Conservation (phyloP, 495 filamentous ascomycete species). For the Hypoxylon trugodes region DNA sequence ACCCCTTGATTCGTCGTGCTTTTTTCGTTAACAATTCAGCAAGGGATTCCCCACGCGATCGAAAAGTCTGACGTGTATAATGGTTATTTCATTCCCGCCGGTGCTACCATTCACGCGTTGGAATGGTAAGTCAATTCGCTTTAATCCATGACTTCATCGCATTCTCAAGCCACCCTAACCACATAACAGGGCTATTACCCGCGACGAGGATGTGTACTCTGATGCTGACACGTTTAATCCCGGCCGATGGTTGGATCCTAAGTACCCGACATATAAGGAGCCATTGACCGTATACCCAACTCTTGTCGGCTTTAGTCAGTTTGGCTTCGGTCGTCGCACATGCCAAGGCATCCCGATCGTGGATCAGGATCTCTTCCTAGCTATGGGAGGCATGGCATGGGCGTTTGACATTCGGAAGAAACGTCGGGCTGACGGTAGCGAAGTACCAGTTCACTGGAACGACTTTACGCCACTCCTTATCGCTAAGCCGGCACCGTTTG, state of each 20-base stretch:
- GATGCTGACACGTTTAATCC: slow-evolving; percentile 69
- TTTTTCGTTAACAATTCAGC: slow-evolving; percentile 3
- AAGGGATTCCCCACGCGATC: slow-evolving; percentile 62
- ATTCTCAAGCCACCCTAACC: slow-evolving; percentile 33
- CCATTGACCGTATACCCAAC: slow-evolving; percentile 63
- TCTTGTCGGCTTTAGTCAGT: slow-evolving; percentile 62
- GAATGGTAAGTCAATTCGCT: slow-evolving; percentile 53
- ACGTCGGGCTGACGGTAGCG: slow-evolving; percentile 45
- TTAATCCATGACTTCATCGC: background rate
- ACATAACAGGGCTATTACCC: slow-evolving; percentile 67
- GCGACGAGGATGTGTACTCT: slow-evolving; percentile 66
- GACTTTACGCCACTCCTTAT: slow-evolving; percentile 63
- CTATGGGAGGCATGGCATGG: slow-evolving; percentile 68
- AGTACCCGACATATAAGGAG: slow-evolving; percentile 63
- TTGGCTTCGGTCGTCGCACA: slow-evolving; percentile 68
- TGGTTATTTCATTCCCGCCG: slow-evolving; percentile 63
- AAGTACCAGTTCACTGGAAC: slow-evolving; percentile 57
- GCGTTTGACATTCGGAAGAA: slow-evolving; percentile 61
- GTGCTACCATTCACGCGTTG: slow-evolving; percentile 65
- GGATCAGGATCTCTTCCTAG: slow-evolving; percentile 63
- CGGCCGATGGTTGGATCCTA: slow-evolving; percentile 58
- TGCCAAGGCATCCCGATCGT: slow-evolving; percentile 67
- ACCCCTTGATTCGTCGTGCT: background rate
- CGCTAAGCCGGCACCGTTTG: slow-evolving; percentile 58
- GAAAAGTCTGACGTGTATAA: slow-evolving; percentile 64